Conservation (phyloP, 164 flowering plant genomes). For the Platanus orientalis region DNA sequence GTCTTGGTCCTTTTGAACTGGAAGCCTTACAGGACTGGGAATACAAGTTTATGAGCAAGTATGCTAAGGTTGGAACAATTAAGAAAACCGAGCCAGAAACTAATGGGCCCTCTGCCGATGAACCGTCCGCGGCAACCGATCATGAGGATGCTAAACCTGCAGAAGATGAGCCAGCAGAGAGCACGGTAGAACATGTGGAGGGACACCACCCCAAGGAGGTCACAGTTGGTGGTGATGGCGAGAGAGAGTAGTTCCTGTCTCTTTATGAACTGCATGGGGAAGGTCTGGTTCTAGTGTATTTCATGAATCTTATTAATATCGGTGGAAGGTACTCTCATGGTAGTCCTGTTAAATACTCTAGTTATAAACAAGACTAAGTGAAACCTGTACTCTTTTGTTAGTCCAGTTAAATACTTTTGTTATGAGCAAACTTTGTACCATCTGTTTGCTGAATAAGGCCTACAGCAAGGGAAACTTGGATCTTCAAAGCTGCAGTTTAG, state of each 20-base stretch:
- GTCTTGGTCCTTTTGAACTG: slow-evolving; percentile 88
- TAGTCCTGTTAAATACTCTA: neutral
- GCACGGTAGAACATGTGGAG: slow-evolving; percentile 9
- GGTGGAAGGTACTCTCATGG: neutral
- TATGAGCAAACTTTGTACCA: neutral
- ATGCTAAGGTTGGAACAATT: slow-evolving; percentile 81
- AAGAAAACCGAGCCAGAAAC: slow-evolving; percentile 35
- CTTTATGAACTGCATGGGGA: neutral
- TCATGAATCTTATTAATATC: neutral
- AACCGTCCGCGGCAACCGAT: slow-evolving; percentile 26
- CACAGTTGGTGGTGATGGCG: slow-evolving; percentile 1
- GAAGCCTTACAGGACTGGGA: slow-evolving; percentile 99
- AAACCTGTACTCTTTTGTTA: neutral
- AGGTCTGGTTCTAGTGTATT: neutral
- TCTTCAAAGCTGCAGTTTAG: slow-evolving; percentile 1
- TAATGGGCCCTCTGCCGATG: slow-evolving; percentile 27
- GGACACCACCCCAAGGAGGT: slow-evolving; percentile 16
- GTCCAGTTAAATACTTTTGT: slow-evolving; percentile 1
- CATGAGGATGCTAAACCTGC: slow-evolving; percentile 26
- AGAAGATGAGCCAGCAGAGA: slow-evolving; percentile 23
- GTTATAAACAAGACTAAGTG: slow-evolving; percentile 2
- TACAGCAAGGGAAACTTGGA: slow-evolving; percentile 3
- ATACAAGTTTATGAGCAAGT: slow-evolving; percentile 94
- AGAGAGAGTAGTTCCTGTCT: slow-evolving; percentile 6
- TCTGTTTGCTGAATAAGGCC: slow-evolving; percentile 7